A percentile compares a stretch with the other conserved stretches of the same genome.
phyloP scores from a whole-genome alignment of 768 basidiomycete genomes.

The Leccinum longicurvipes region DNA sequence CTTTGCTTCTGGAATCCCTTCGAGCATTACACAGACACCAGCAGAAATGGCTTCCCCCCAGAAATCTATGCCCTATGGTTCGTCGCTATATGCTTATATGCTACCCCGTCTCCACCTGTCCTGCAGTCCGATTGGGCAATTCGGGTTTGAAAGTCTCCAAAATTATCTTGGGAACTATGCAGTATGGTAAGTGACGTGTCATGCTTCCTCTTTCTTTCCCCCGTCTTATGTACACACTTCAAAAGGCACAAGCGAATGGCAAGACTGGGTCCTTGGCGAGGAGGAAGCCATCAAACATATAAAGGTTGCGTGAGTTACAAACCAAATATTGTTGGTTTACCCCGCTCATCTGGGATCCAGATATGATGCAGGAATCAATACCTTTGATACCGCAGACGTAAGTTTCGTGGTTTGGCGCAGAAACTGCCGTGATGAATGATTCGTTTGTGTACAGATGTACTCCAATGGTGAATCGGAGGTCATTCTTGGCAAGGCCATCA shows the following conservation, averaged over 20 bases:
- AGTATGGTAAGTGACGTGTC: slow-evolving; percentile 8
- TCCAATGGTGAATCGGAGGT: slow-evolving; percentile 64
- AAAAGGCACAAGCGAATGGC: slow-evolving; percentile 36
- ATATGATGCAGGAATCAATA: slow-evolving; percentile 36
- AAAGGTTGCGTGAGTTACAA: slow-evolving; percentile 40
- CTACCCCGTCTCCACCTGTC: background rate
- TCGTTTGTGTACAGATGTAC: slow-evolving; percentile 44
- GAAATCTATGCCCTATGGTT: slow-evolving; percentile 17
- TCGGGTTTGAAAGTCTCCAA: slow-evolving; percentile 5
- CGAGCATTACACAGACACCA: background rate
- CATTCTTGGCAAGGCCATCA: slow-evolving; percentile 73
- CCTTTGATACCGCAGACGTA: slow-evolving; percentile 34
- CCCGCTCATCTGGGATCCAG: slow-evolving; percentile 6
- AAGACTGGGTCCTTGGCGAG: slow-evolving; percentile 50
- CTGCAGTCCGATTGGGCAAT: slow-evolving; percentile 8
- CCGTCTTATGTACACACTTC: background rate
- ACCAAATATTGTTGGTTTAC: background rate
- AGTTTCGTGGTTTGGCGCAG: slow-evolving; percentile 3
- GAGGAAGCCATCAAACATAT: slow-evolving; percentile 45
- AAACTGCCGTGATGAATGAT: background rate
- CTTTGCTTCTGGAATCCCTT: background rate
- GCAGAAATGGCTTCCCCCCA: slow-evolving; percentile 6
- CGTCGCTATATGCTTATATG: background rate
- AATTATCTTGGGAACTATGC: slow-evolving; percentile 4
- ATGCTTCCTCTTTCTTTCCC: background rate